Base-by-base conservation (phyloP, 768 basidiomycete genomes). In the Lanmaoa rubissima region DNA sequence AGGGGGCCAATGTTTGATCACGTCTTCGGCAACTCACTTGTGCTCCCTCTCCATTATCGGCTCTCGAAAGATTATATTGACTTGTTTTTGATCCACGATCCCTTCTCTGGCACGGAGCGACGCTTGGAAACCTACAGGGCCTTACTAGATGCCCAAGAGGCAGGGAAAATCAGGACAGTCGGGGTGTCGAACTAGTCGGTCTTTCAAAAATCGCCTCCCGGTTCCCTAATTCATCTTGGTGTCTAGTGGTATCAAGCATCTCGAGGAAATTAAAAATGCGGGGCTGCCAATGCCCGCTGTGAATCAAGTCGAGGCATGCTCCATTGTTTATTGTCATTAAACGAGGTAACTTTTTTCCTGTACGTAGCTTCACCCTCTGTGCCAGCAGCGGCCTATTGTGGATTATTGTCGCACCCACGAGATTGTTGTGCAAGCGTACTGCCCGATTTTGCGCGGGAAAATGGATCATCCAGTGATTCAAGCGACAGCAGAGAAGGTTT, bases 151-250 rank as follows among this genome's bases (percentile, higher is more conserved):
- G 80, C 81, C n/a, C 80, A 81, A 59, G 65, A 74, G 31, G 79
- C 73, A 4, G 90, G 91, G 4, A 89, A 88, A 63, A 79, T 92
- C 49, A 78, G 81, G 58, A 78, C 78, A 5, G 81, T 90, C n/a
- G 91, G 91, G 3, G 91, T 93, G 8, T 92, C 89, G 1, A 94
- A 94, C 72, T 94, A 85, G 89, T 90, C 62, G 46, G 87, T 67
- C 21, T 48, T 31, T 28, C 28, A 8, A 12, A n/a, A 5, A 12
- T 21, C 14, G 2, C n/a, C 31, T 41, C 38, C 16, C 10, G 5
- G 10, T 49, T 24, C 11, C 28, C 43, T 26, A 51, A 45, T 57
- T 48, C 34, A 54, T 11, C 3, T 28, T 46, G 32, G 31, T n/a
- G 34, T 45, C n/a, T 34, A 92, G 90, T 61, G 80, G 80, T 21